Evolutionary conservation across 2,329 filamentous ascomycete species (phyloP).

Genomic region (Blastomyces parvus): DNA sequence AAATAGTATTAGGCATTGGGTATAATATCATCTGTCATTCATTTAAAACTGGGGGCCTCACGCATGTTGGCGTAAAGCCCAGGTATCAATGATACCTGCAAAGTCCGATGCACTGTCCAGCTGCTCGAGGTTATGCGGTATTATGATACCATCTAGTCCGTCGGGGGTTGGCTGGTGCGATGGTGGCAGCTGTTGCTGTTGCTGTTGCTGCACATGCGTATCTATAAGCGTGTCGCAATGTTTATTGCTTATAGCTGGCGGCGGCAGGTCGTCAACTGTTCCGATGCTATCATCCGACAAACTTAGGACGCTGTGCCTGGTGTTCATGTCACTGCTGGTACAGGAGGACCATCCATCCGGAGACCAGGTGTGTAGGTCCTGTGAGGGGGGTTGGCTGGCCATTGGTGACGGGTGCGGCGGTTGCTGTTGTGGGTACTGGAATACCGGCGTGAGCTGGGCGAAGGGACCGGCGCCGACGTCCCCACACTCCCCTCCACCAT

Average conservation of each 20-base stretch:
- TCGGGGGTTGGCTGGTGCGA: neutral
- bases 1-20: neutral
- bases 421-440: conserved; percentile 7
- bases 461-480: conserved; percentile 20
- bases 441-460: conserved; percentile 12
- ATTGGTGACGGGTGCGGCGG: conserved; percentile 1
- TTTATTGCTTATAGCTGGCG: neutral
- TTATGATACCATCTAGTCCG: conserved; percentile 3
- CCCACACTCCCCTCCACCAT: conserved; percentile 35
- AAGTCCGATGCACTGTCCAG: neutral
- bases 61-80: neutral
- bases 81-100: conserved; percentile 3
- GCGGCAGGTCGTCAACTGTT: conserved; percentile 23
- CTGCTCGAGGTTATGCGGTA: conserved; percentile 2
- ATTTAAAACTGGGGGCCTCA: neutral
- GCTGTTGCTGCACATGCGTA: neutral
- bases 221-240: neutral
- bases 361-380: conserved; percentile 30
- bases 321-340: conserved; percentile 28
- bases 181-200: neutral
- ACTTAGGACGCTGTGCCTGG: conserved; percentile 47
- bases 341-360: conserved; percentile 32
- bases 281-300: conserved; percentile 52
- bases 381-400: conserved; percentile 11
- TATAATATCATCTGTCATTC: neutral